Percentiles rank a stretch among this genome's conserved stretches.
These are phyloP conservation scores for Pseudoturritis turrita DNA, from an alignment of 345 rosid genomes.

Conservation along the genomic window DNA sequence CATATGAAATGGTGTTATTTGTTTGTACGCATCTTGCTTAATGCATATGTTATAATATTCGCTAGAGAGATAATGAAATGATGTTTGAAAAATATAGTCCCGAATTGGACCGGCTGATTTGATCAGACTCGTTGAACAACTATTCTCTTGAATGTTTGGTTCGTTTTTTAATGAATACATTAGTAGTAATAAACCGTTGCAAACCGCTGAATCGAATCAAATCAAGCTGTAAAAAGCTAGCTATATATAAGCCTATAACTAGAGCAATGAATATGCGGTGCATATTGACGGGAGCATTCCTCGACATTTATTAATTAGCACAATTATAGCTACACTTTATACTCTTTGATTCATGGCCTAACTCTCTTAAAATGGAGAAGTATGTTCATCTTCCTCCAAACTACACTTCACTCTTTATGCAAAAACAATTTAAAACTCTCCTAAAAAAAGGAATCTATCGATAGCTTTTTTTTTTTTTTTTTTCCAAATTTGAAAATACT, in stretches of 20 bases:
- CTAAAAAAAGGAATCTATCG: neutral
- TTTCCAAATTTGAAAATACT: neutral
- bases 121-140: neutral
- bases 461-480: neutral
- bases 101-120: constrained; percentile 6
- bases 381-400: neutral
- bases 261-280: neutral
- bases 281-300: neutral
- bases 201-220: neutral
- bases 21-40: neutral
- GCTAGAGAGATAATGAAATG: neutral
- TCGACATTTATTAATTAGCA: neutral
- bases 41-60: neutral
- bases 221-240: neutral
- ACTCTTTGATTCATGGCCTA: too few species aligned
- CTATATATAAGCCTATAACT: neutral
- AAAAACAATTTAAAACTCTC: neutral
- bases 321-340: too few species aligned
- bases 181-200: neutral
- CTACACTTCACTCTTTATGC: neutral
- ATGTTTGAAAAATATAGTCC: neutral
- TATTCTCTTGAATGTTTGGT: neutral
- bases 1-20: neutral
- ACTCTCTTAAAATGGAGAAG: constrained; percentile 18
- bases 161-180: neutral